Base-by-base conservation (phyloP, 345 rosid species). In the Pseudoturritis turrita region DNA sequence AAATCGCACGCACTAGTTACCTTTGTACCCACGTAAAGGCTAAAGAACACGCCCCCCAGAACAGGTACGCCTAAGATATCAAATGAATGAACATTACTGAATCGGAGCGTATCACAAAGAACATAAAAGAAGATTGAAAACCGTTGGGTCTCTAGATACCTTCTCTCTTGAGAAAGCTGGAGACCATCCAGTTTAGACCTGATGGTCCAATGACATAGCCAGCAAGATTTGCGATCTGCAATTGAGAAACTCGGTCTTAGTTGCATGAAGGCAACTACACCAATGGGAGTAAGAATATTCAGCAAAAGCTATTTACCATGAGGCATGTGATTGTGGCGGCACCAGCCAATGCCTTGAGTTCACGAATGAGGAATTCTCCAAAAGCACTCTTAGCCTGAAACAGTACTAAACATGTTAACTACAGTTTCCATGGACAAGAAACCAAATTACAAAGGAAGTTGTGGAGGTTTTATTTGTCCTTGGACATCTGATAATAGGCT, bases 191-290 rank as follows among this genome's bases (percentile, higher is more conserved):
- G 81, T 87, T 85, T 71, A 84, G 39, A 37, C 92, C 91, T 0
- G 95, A 86, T 36, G 96, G 96, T 49, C 97, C 96, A 49, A 94
- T 78, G 54, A 94, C 96, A 81, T 88, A 94, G 70, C 97, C 98
- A 60, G 83, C 93, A 60, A 94, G 97, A 78, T 91, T 94, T 47
- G 96, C 98, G 6, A 88, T 85, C 97, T 91, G 83, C 81, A 75
- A 17, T 49, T 21, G n/a, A 57, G 50, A 57, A 59, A 53, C 50
- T 26, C 55, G 25, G 35, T 15, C n/a, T 33, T 41, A 60, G 44
- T 44, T 18, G 25, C 35, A 28, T 41, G 43, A 44, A 29, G 10
- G 22, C 7, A 62, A 62, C 44, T 62, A 62, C 6, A 46, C 7
- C 31, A 31, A 49, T 11, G 10, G 33, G 52, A 18, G 2, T 17